phyloP scores from a whole-genome alignment of 441 rosid genomes.

The Adansonia madagascariensis region DNA sequence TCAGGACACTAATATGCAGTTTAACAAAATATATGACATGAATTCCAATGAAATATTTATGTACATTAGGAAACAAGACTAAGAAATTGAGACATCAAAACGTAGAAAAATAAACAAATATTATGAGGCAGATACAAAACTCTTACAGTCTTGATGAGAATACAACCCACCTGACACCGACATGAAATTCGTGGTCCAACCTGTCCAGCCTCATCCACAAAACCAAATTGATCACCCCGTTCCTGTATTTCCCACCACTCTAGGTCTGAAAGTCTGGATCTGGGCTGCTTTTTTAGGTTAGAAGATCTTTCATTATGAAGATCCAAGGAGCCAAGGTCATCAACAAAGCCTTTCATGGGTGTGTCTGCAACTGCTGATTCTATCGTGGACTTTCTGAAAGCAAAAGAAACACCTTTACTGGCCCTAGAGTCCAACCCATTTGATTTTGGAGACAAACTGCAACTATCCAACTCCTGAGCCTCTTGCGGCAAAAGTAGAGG shows the following conservation, averaged over 20 bases:
- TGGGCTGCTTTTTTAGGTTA: slow-evolving; percentile 40
- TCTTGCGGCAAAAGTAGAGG: slow-evolving; percentile 94
- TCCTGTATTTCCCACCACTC: slow-evolving; percentile 98
- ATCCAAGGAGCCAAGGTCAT: slow-evolving; percentile 57
- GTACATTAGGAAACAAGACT: slow-evolving; percentile 6
- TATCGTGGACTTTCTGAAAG: slow-evolving; percentile 60
- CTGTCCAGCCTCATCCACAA: slow-evolving; percentile 72
- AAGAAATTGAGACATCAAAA: slow-evolving; percentile 1
- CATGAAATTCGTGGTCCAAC: slow-evolving; percentile 92
- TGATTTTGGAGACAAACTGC: slow-evolving; percentile 45
- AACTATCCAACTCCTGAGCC: slow-evolving; percentile 52
- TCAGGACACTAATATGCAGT: background rate
- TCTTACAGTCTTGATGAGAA: slow-evolving; percentile 12
- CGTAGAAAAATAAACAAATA: background rate
- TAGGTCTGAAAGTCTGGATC: slow-evolving; percentile 44
- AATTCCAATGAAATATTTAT: background rate
- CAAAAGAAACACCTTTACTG: slow-evolving; percentile 57
- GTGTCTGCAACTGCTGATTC: slow-evolving; percentile 59
- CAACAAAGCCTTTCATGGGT: slow-evolving; percentile 91
- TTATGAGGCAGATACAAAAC: slow-evolving; percentile 9
- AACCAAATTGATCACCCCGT: slow-evolving; percentile 67
- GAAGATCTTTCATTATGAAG: slow-evolving; percentile 42
- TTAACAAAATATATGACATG: slow-evolving; percentile 3
- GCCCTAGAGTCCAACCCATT: slow-evolving; percentile 44
- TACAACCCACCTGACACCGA: slow-evolving; percentile 77